Conservation (phyloP, 2,329 filamentous ascomycete genomes). For the Dendrostoma leiphaemia region DNA sequence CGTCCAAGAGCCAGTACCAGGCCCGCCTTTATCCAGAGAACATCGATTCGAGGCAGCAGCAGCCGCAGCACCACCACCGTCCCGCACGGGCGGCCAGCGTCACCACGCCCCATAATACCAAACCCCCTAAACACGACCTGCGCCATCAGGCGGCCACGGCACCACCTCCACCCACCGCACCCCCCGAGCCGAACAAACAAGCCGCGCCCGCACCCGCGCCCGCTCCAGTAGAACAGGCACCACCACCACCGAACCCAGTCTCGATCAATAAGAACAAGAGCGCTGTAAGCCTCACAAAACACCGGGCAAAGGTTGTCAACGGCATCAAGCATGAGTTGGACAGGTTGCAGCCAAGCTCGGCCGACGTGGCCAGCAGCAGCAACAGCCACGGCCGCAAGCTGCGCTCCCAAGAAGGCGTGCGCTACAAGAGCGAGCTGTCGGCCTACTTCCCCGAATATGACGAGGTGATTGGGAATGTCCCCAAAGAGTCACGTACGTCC, state of each 20-base stretch:
- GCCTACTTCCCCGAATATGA: constrained; percentile 93
- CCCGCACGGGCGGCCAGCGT: constrained; percentile 20
- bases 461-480: constrained; percentile 84
- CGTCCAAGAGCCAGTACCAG: constrained; percentile 19
- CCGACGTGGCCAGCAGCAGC: constrained; percentile 44
- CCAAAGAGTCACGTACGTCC: constrained; percentile 70
- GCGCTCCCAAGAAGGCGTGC: constrained; percentile 79
- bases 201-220: constrained; percentile 20
- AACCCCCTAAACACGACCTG: constrained; percentile 24
- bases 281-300: constrained; percentile 39
- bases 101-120: constrained; percentile 25
- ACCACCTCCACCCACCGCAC: constrained; percentile 14
- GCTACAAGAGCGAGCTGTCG: constrained; percentile 88
- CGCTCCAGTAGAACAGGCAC: constrained; percentile 9
- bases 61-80: constrained; percentile 12
- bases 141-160: constrained; percentile 10
- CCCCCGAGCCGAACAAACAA: constrained; percentile 8
- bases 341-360: constrained; percentile 48
- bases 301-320: constrained; percentile 58
- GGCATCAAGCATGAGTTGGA: constrained; percentile 62
- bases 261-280: constrained; percentile 19
- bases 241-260: constrained; percentile 19
- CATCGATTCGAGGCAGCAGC: constrained; percentile 16
- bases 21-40: constrained; percentile 15
- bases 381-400: constrained; percentile 67